Conservation (phyloP, 257 asterid genomes). For the Osmanthus fragrans region DNA sequence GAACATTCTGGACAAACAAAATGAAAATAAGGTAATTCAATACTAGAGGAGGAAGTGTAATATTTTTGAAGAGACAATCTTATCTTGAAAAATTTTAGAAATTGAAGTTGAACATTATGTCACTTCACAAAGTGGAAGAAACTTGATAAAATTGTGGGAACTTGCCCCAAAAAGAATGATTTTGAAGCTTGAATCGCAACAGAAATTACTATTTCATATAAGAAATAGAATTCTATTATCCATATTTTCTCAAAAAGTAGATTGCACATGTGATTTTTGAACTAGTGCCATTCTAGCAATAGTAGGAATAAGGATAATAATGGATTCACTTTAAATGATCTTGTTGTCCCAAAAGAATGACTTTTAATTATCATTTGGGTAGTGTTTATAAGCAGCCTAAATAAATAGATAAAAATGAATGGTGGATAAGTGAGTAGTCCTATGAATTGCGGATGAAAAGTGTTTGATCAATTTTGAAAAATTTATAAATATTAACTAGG, state of each 20-base stretch:
- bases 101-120: background rate
- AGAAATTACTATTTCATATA: background rate
- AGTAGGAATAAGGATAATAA: background rate
- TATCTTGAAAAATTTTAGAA: background rate
- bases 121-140: background rate
- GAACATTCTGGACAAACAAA: background rate
- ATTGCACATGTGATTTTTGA: too few species aligned
- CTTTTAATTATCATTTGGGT: background rate
- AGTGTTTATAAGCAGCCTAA: too few species aligned
- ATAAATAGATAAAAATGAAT: too few species aligned
- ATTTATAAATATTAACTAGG: too few species aligned
- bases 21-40: background rate
- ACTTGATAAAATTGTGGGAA: background rate
- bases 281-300: background rate
- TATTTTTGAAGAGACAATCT: background rate
- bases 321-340: background rate
- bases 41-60: background rate
- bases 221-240: background rate
- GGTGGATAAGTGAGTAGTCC: too few species aligned
- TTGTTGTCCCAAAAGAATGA: background rate
- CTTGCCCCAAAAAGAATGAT: background rate
- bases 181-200: background rate
- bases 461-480: too few species aligned
- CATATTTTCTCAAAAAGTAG: background rate
- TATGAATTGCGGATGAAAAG: too few species aligned